phyloP scores from a whole-genome alignment of 2,329 filamentous ascomycete genomes.

The Botrytis galanthina region DNA sequence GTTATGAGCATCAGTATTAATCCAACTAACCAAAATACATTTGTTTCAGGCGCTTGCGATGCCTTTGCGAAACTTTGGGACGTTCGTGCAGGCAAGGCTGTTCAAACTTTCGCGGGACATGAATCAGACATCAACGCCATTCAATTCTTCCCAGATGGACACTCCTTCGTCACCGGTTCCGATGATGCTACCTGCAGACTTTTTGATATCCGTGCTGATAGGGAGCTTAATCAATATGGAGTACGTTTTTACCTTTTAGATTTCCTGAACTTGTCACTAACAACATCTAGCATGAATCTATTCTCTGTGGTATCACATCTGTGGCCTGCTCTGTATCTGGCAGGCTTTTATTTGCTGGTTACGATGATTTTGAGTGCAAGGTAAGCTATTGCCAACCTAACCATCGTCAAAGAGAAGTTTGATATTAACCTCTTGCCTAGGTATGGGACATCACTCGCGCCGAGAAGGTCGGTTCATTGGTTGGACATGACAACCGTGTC shows the following conservation, averaged over 20 bases:
- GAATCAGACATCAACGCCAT: conserved; percentile 99
- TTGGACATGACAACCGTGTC: conserved; percentile 97
- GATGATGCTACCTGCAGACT: conserved; percentile 96
- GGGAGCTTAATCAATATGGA: conserved; percentile 68
- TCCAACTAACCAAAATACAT: conserved; percentile 97
- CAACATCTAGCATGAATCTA: conserved; percentile 77
- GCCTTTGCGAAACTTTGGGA: conserved; percentile 99
- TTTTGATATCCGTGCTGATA: conserved; percentile 95
- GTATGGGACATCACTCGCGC: conserved; percentile 97
- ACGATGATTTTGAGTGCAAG: conserved; percentile 99
- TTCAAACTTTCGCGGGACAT: conserved; percentile 97
- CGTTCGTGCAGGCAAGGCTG: conserved; percentile 95
- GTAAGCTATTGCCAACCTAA: conserved; percentile 50
- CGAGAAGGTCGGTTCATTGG: conserved; percentile 93
- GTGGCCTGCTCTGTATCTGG: conserved; percentile 97
- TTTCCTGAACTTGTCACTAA: conserved; percentile 25
- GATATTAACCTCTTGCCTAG: conserved; percentile 46
- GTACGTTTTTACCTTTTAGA: conserved; percentile 46
- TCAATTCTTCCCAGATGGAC: conserved; percentile 98
- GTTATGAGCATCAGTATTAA: conserved; percentile 99
- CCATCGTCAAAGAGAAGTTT: not conserved
- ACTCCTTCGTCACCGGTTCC: conserved; percentile 96
- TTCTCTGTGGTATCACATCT: conserved; percentile 96
- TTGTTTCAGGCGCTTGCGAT: conserved; percentile 98
- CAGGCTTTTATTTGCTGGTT: conserved; percentile 90